Percentiles rank a stretch among this genome's conserved stretches.
Evolutionary conservation across 257 asterid genomes (phyloP).

Genomic region (Thymus mandschuricus): DNA sequence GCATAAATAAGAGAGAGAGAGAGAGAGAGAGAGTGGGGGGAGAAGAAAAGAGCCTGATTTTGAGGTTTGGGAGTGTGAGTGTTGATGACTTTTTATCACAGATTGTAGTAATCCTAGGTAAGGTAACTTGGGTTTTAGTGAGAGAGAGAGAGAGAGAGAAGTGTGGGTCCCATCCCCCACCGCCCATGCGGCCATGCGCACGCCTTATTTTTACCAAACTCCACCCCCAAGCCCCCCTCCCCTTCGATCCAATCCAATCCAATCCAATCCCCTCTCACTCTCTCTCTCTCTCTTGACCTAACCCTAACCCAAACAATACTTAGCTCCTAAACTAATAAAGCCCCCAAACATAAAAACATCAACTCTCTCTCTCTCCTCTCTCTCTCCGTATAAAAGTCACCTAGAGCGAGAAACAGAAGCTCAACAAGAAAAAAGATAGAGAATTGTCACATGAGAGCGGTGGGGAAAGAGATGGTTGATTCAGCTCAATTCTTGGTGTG

Average conservation of each 20-base stretch:
- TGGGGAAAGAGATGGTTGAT: slow-evolving; percentile 34
- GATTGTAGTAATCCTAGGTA: slow-evolving; percentile 24
- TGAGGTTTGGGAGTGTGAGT: slow-evolving; percentile 11
- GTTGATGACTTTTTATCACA: slow-evolving; percentile 21
- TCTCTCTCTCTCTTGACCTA: slow-evolving; percentile 45
- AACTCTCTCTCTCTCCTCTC: slow-evolving; percentile 19
- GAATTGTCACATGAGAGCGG: slow-evolving; percentile 40
- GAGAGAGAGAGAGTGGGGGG: background rate
- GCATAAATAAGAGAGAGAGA: background rate
- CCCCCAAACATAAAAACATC: slow-evolving; percentile 41
- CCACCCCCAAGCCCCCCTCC: background rate
- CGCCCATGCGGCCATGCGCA: slow-evolving; percentile 57
- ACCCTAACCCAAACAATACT: slow-evolving; percentile 55
- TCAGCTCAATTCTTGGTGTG: slow-evolving; percentile 51
- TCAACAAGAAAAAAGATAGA: slow-evolving; percentile 24
- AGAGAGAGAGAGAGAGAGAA: slow-evolving; percentile 6
- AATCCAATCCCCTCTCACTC: slow-evolving; percentile 19
- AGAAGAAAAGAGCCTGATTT: slow-evolving; percentile 9
- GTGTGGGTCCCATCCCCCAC: slow-evolving; percentile 43
- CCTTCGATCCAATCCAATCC: background rate
- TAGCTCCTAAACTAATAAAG: slow-evolving; percentile 33
- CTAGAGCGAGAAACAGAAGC: slow-evolving; percentile 15
- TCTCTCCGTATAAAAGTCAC: slow-evolving; percentile 5
- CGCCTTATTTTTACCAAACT: slow-evolving; percentile 44
- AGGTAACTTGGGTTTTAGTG: background rate